These are phyloP conservation scores for Pholiota microspora DNA, from an alignment of 768 basidiomycete genomes.

Conservation along the genomic window DNA sequence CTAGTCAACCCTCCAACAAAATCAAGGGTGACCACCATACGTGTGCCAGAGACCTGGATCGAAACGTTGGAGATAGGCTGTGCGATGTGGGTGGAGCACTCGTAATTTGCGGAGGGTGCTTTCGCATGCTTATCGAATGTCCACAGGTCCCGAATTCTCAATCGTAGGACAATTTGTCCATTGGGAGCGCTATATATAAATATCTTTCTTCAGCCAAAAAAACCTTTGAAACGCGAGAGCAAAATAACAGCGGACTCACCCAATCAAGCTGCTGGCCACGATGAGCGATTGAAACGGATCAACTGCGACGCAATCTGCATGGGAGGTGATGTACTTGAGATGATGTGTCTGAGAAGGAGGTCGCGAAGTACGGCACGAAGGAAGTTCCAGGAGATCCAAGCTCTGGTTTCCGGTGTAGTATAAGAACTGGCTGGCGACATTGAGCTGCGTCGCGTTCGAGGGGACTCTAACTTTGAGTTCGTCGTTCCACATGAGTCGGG, in stretches of 20 bases:
- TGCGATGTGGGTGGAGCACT: slow-evolving; percentile 36
- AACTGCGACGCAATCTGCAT: slow-evolving; percentile 42
- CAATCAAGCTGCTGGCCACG: slow-evolving; percentile 39
- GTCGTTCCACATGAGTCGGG: slow-evolving; percentile 43
- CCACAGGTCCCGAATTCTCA: slow-evolving; percentile 57
- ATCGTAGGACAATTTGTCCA: slow-evolving; percentile 39
- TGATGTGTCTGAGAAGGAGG: slow-evolving; percentile 43
- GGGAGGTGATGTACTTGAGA: slow-evolving; percentile 40
- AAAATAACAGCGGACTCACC: slow-evolving; percentile 24
- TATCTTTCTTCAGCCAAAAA: slow-evolving; percentile 7
- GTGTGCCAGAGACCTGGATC: slow-evolving; percentile 41
- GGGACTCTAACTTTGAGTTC: slow-evolving; percentile 43
- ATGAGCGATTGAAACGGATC: slow-evolving; percentile 46
- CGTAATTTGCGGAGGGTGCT: slow-evolving; percentile 38
- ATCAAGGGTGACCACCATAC: slow-evolving; percentile 40
- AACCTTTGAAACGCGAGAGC: not conserved
- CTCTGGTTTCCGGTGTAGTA: slow-evolving; percentile 42
- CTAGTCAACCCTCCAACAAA: slow-evolving; percentile 37
- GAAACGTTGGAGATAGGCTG: slow-evolving; percentile 33
- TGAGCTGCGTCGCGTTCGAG: slow-evolving; percentile 32
- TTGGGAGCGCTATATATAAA: slow-evolving; percentile 32
- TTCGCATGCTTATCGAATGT: slow-evolving; percentile 53
- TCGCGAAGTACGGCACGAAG: slow-evolving; percentile 44
- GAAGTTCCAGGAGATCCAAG: slow-evolving; percentile 46
- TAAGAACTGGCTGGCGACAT: slow-evolving; percentile 45